A percentile compares a stretch with the other conserved stretches of the same genome.
Evolutionary conservation across 2,329 filamentous ascomycete species (phyloP).

Genomic region (Phyllosticta capitalensis): DNA sequence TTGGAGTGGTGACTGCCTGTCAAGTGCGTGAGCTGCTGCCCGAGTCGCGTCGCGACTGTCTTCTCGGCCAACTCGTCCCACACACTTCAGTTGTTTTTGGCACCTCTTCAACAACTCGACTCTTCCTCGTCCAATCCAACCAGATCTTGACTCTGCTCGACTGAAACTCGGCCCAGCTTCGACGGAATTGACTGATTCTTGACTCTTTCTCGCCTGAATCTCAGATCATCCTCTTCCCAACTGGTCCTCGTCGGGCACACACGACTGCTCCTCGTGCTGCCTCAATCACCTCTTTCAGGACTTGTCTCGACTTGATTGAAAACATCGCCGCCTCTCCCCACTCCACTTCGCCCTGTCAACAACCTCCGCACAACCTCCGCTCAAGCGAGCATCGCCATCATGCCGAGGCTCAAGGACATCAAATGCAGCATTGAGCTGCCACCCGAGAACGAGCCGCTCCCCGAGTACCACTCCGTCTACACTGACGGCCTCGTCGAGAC

Average conservation of each 20-base stretch:
- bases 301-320: neutral
- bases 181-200: no score
- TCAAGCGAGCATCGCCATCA: slow-evolving; percentile 16
- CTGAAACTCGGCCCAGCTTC: no score
- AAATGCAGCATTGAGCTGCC: slow-evolving; percentile 43
- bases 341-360: neutral
- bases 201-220: neutral
- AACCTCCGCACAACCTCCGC: neutral
- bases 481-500: slow-evolving; percentile 43
- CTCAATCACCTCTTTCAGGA: neutral
- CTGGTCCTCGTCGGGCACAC: neutral
- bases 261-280: neutral
- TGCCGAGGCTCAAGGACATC: slow-evolving; percentile 47
- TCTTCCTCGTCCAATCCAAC: neutral
- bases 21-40: neutral
- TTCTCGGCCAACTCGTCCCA: neutral
- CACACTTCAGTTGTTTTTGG: neutral
- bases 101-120: neutral
- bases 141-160: neutral
- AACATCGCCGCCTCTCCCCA: neutral
- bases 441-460: slow-evolving; percentile 33
- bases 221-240: neutral
- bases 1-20: neutral
- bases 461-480: slow-evolving; percentile 42
- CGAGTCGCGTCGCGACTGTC: neutral